Evolutionary conservation across 768 basidiomycete species (phyloP), one percentile per base, ranked within the genome.

Genomic region (Auriculariales sp.): DNA sequence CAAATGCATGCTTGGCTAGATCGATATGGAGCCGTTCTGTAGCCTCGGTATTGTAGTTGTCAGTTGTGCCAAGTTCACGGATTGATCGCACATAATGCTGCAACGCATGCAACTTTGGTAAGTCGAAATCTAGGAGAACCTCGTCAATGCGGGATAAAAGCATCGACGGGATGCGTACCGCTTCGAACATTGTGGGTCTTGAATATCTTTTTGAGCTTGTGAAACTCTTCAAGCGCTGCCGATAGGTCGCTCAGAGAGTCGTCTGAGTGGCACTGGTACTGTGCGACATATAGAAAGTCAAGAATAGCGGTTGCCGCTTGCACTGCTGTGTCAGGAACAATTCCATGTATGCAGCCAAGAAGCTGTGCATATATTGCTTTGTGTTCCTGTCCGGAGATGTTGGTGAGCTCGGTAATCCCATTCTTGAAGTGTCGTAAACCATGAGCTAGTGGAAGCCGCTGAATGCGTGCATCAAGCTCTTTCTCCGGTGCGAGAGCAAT

Each of bases 401-500:
- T 56, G 4, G 61, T 58, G 4, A 70, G 59, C 2, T 48, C 35
- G 1, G 53, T 57, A 33, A 71, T 70, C 1, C 70, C 69, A 28
- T 66, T 64, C 7, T 49, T 47, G 52, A 71, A 71, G 1, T 57
- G 25, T 0, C 58, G 60, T 22, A 69, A 52, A 28, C 65, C 55
- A 49, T 68, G 64, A 50, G 66, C 68, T 0, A 62, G 63, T 3
- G 66, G 66, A 1, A 70, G 49, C 0, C 61, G 55, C 2, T 55
- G 51, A 36, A 62, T 59, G 2, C 62, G 61, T 3, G 62, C 60
- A 53, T 71, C 69, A 34, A 71, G 61, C 49, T 72, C 68, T 6
- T 46, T 52, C 6, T 55, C 50, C 0, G 61, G 59, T 47, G 44
- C 63, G 0, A 57, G 56, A 3, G 47, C 3, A 10, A 45, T 56